Conservation (phyloP, 345 rosid genomes). For the Lenwebbia sp. region DNA sequence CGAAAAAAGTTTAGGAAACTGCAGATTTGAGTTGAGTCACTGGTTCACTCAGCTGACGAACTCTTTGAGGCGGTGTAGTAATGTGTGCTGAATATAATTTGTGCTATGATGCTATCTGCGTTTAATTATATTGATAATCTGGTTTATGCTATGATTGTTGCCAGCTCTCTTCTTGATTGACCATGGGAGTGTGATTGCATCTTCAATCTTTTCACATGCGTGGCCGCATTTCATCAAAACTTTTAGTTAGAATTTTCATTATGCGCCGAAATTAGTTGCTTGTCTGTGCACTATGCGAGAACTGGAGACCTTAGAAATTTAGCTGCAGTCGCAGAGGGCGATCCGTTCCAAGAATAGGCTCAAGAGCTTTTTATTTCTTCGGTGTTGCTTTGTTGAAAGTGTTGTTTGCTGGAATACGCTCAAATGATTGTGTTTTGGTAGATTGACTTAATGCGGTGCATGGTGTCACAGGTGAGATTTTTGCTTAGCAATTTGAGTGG, state of each 20-base stretch:
- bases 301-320: background rate
- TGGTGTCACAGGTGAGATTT: slow-evolving; percentile 49
- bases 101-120: background rate
- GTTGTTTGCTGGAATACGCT: background rate
- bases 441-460: background rate
- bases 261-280: background rate
- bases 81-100: background rate
- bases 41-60: background rate
- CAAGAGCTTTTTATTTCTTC: background rate
- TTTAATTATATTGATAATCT: background rate
- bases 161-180: background rate
- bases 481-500: slow-evolving; percentile 77
- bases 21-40: background rate
- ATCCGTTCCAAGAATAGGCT: background rate
- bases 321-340: background rate
- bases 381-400: background rate
- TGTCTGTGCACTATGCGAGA: background rate
- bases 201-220: background rate
- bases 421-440: background rate
- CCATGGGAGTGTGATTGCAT: background rate
- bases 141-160: background rate
- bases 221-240: background rate
- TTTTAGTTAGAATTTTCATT: background rate
- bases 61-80: background rate
- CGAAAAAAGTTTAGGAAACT: background rate